A percentile compares a stretch with the other conserved stretches of the same genome.
These are phyloP conservation scores for Vairimorpha necatrix DNA, from an alignment of 371 early-diverging fungal species.

Conservation along the genomic window DNA sequence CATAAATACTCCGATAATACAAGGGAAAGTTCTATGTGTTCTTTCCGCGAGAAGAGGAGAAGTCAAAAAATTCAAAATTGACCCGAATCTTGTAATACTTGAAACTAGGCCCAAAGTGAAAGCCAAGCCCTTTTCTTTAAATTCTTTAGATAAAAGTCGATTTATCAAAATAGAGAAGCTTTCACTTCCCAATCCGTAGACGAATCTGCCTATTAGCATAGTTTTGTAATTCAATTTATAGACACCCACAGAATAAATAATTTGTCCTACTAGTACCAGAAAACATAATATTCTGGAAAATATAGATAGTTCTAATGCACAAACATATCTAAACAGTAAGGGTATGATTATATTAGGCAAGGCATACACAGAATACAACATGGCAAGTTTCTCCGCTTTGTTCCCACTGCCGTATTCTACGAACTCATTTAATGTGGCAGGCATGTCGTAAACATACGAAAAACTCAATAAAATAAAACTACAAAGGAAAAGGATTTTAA, in stretches of 20 bases:
- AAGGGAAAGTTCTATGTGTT: constrained; percentile 15
- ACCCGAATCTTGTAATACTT: constrained; percentile 67
- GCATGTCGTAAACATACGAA: constrained; percentile 70
- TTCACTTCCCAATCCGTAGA: constrained; percentile 72
- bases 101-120: constrained; percentile 68
- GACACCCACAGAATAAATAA: constrained; percentile 67
- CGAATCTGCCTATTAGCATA: constrained; percentile 68
- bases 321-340: constrained; percentile 67
- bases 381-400: constrained; percentile 66
- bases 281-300: constrained; percentile 66
- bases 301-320: constrained; percentile 61
- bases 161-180: constrained; percentile 69
- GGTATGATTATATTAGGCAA: constrained; percentile 72
- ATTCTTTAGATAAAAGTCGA: constrained; percentile 67
- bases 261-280: constrained; percentile 68
- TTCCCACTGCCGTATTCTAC: constrained; percentile 64
- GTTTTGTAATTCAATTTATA: constrained; percentile 61
- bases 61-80: constrained; percentile 68
- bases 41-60: constrained; percentile 62
- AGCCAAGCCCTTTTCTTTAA: constrained; percentile 67
- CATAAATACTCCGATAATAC: constrained; percentile 23
- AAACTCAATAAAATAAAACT: constrained; percentile 67
- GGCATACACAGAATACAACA: constrained; percentile 70
- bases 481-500: constrained; percentile 63
- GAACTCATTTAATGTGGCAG: constrained; percentile 68